Evolutionary conservation across 352 stramenopile species (phyloP), one percentile per base, ranked within the genome.

Genomic region (Proteromonas lacertae): DNA sequence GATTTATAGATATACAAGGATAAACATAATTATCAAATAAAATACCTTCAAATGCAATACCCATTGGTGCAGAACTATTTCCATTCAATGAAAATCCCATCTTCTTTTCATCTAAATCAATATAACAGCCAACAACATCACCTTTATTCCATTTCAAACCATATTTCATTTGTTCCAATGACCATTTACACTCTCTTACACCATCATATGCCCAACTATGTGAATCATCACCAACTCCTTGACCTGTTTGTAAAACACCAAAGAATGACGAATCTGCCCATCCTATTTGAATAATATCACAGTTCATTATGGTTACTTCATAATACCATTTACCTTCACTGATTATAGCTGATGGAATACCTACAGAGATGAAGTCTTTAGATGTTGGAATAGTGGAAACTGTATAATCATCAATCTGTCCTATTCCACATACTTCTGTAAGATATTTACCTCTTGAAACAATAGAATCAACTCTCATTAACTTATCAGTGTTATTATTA

Each of bases 321-420:
- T 88, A 88, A 46, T 84, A 88, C 72, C 72, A 88, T 37, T 77
- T 80, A 0, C 70, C 70, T n/a, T n/a, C n/a, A n/a, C n/a, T n/a
- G n/a, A n/a, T n/a, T n/a, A n/a, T n/a, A n/a, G n/a, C n/a, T n/a
- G n/a, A n/a, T n/a, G n/a, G n/a, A n/a, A n/a, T n/a, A n/a, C n/a
- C n/a, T n/a, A n/a, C n/a, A n/a, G n/a, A n/a, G n/a, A n/a, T n/a
- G n/a, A n/a, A n/a, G n/a, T n/a, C n/a, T n/a, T n/a, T n/a, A n/a
- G n/a, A n/a, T n/a, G n/a, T n/a, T n/a, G n/a, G n/a, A n/a, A n/a
- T n/a, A n/a, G n/a, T n/a, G n/a, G n/a, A n/a, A n/a, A n/a, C n/a
- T n/a, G n/a, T n/a, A n/a, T n/a, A n/a, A n/a, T n/a, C n/a, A n/a
- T n/a, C n/a, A n/a, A n/a, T n/a, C n/a, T n/a, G n/a, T n/a, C n/a